A percentile compares a stretch with the other conserved stretches of the same genome.
Conservation (phyloP, 768 basidiomycete species). For the Mycena metata region DNA sequence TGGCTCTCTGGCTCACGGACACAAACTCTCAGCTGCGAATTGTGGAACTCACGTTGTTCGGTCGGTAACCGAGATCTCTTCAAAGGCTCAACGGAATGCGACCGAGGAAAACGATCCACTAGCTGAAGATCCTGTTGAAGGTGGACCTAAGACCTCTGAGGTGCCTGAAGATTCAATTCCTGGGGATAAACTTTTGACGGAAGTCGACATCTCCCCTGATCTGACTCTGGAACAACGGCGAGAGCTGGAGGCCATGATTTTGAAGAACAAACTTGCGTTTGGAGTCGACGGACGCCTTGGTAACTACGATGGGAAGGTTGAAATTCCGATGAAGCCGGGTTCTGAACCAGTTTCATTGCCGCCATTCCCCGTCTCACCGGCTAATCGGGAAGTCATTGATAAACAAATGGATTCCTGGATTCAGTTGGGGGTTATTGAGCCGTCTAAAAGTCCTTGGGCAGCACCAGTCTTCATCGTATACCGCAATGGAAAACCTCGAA, state of each 20-base stretch:
- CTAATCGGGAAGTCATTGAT: slow-evolving; percentile 43
- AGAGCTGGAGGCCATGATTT: neutral
- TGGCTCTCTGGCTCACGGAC: too few relatives aligned
- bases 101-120: neutral
- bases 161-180: neutral
- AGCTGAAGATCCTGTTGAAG: slow-evolving; percentile 1
- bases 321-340: neutral
- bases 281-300: neutral
- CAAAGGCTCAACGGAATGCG: slow-evolving; percentile 3
- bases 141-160: neutral
- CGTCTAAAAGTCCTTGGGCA: slow-evolving; percentile 54
- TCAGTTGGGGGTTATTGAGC: slow-evolving; percentile 53
- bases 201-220: slow-evolving; percentile 3
- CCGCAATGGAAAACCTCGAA: slow-evolving; percentile 51
- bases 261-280: neutral
- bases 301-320: neutral
- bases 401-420: slow-evolving; percentile 50
- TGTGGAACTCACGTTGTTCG: neutral
- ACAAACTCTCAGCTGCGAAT: too few relatives aligned
- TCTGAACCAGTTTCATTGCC: neutral
- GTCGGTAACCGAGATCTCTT: neutral
- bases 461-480: slow-evolving; percentile 52
- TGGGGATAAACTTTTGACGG: neutral
- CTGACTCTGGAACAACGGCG: neutral
- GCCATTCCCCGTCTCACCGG: neutral